A percentile compares a stretch with the other conserved stretches of the same genome.
Conservation (phyloP, 2,329 filamentous ascomycete species). For the Triangularia setosa region DNA sequence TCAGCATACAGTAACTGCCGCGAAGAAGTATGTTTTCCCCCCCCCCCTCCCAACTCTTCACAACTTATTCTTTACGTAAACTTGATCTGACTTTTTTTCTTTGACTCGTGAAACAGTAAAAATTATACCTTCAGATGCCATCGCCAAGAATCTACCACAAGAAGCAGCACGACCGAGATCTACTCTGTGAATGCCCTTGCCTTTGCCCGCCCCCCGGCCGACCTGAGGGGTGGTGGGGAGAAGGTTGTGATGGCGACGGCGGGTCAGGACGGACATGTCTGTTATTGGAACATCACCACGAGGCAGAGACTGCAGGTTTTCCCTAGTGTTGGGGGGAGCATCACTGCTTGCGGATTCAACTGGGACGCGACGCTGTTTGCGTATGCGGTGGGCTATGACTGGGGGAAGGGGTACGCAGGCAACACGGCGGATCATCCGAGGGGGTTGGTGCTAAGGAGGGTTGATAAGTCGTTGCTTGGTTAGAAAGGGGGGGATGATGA, state of each 20-base stretch:
- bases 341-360: conserved; percentile 61
- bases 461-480: conserved; percentile 23
- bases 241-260: conserved; percentile 29
- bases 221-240: background rate
- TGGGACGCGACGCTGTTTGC: conserved; percentile 54
- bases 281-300: conserved; percentile 55
- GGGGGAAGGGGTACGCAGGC: conserved; percentile 59
- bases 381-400: conserved; percentile 67
- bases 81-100: background rate
- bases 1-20: conserved; percentile 21
- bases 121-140: conserved; percentile 35
- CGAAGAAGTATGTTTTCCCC: conserved; percentile 21
- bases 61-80: background rate
- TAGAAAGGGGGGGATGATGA: background rate
- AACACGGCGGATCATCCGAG: conserved; percentile 26
- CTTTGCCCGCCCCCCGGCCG: conserved; percentile 29
- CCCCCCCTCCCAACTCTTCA: background rate
- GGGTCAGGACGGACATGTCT: conserved; percentile 35
- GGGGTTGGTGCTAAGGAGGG: conserved; percentile 29
- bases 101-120: conserved; percentile 2
- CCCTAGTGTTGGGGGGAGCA: conserved; percentile 46
- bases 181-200: conserved; percentile 33
- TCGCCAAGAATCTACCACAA: conserved; percentile 21
- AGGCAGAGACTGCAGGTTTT: conserved; percentile 52
- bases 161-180: conserved; percentile 25